Base-by-base conservation (phyloP, 2,329 filamentous ascomycete species). In the Clarireedia homoeocarpa region DNA sequence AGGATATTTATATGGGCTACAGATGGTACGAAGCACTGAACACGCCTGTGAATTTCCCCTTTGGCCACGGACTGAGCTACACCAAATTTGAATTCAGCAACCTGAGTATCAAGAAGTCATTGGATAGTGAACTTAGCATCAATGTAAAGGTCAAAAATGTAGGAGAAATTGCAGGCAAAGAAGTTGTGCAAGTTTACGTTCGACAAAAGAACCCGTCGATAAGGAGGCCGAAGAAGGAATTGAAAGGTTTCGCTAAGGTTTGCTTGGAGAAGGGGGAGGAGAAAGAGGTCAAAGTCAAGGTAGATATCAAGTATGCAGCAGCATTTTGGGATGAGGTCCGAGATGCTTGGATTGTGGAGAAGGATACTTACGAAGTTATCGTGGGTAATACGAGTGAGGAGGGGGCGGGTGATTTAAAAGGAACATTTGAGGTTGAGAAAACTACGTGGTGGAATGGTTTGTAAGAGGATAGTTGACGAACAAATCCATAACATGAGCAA, bases 1-100 rank as follows among this genome's bases (percentile, higher is more conserved):
- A 94, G 70, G 88, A 89, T 59, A 75, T 94, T 47, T 92, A 89
- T 69, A 77, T 92, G 39, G 89, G 89, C 3, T 94, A 94, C 72
- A 78, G 88, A 23, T 90, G 84, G 74, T 94, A 89, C 69, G 88
- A 94, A 66, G 84, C 81, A 64, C 77, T 79, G n/a, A 76, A 83
- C 38, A 76, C 82, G 4, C 75, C 77, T 0, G 81, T 85, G 0
- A 77, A 86, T 27, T 94, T 91, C 71, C 79, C 85, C 56, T 95
- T 95, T 67, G 89, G 83, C 12, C 84, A 90, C 66, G 89, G 89
- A 2, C 75, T 94, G 1, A 88, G 85, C 15, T 94, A 91, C 71
- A 91, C 88, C 0, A 82, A 74, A 0, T 92, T 92, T 68, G 63
- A 69, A 4, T 12, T 57, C 1, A 53, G 30, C 2, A n/a, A 42